Conservation (phyloP, 108 stramenopile species). For the Discostella stelligeroides region DNA sequence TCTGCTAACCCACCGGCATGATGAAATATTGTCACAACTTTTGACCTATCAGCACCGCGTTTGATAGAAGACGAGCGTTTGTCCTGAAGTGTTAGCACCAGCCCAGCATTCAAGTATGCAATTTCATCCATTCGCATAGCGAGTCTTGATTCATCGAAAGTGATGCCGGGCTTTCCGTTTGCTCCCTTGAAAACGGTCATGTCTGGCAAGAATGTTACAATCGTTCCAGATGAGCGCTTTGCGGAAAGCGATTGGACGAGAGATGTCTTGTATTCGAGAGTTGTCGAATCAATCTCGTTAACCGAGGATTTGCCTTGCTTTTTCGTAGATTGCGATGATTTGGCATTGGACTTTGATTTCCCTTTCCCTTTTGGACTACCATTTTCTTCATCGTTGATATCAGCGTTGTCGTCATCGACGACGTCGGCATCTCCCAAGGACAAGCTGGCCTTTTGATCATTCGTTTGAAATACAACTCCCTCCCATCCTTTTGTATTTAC, state of each 20-base stretch:
- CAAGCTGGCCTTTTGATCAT: conserved; percentile 12
- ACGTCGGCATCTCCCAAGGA: conserved; percentile 24
- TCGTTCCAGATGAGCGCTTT: conserved; percentile 69
- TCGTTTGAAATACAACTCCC: conserved; percentile 32
- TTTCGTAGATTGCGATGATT: conserved; percentile 1
- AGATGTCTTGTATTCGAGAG: conserved; percentile 35
- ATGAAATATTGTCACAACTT: conserved; percentile 71
- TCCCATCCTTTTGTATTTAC: conserved; percentile 29
- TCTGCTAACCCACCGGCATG: conserved; percentile 88
- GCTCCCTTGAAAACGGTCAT: conserved; percentile 91
- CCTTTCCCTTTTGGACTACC: conserved; percentile 27
- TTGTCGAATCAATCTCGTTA: conserved; percentile 26
- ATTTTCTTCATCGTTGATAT: too few species aligned
- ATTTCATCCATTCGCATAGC: conserved; percentile 86
- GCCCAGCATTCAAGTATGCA: conserved; percentile 90
- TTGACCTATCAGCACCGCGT: conserved; percentile 33
- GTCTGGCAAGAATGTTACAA: conserved; percentile 86
- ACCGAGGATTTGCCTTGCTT: background rate
- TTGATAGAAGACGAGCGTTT: conserved; percentile 52
- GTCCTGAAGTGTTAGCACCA: conserved; percentile 83
- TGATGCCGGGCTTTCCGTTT: conserved; percentile 72
- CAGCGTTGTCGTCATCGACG: conserved; percentile 44
- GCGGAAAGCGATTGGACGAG: conserved; percentile 48
- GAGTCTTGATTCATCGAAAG: conserved; percentile 79
- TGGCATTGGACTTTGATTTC: conserved; percentile 24